phyloP scores from a whole-genome alignment of 352 stramenopile genomes.

The Phytophthora capsici region DNA sequence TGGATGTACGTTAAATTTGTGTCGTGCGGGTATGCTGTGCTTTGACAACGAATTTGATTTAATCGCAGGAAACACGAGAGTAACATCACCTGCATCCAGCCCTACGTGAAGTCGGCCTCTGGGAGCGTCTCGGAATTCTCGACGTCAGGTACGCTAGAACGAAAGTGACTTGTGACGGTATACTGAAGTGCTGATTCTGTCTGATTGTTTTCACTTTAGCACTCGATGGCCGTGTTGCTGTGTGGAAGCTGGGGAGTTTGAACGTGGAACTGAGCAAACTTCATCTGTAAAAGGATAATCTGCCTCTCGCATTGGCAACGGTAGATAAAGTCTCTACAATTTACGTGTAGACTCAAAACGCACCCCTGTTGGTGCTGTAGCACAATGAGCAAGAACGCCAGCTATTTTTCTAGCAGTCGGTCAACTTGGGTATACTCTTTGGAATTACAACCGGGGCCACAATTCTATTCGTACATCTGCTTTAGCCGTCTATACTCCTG shows the following conservation, averaged over 20 bases:
- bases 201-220: conserved; percentile 40
- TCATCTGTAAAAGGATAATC: conserved; percentile 56
- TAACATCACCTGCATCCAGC: conserved; percentile 86
- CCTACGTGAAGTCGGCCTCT: conserved; percentile 55
- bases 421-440: conserved; percentile 8
- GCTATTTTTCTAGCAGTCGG: conserved; percentile 16
- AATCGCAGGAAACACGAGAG: conserved; percentile 79
- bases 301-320: background rate
- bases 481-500: conserved; percentile 93
- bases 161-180: background rate
- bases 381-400: conserved; percentile 3
- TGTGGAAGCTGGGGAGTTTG: conserved; percentile 79
- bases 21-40: background rate
- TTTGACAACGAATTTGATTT: background rate
- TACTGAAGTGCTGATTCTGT: background rate
- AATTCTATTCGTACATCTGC: conserved; percentile 87
- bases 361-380: background rate
- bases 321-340: conserved; percentile 3
- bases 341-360: conserved; percentile 12
- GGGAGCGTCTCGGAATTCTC: conserved; percentile 79
- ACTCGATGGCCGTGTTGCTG: conserved; percentile 80
- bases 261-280: conserved; percentile 85
- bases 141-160: conserved; percentile 66
- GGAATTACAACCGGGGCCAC: conserved; percentile 29
- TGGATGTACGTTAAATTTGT: conserved; percentile 69